Conservation (phyloP, 2,329 filamentous ascomycete genomes). For the Pestalotiopsis sp. region DNA sequence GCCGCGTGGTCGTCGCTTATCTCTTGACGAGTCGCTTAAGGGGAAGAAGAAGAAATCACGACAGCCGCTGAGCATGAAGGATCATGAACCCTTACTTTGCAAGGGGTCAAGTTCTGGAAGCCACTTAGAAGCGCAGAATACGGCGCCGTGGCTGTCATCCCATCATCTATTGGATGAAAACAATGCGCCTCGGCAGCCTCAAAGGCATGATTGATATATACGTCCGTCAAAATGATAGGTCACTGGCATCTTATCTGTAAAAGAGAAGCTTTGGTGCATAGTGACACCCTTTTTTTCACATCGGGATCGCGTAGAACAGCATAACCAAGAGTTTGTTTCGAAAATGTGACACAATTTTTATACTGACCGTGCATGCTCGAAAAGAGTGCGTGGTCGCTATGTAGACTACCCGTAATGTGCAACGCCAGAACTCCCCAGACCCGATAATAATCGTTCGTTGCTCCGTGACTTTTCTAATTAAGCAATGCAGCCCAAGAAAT, state of each 20-base stretch:
- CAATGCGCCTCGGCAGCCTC: not conserved
- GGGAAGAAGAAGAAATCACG: not conserved
- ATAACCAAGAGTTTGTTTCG: not conserved
- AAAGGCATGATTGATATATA: not conserved
- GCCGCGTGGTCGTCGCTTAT: too few relatives aligned
- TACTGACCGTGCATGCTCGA: not conserved
- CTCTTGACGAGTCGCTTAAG: not conserved
- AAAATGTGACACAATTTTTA: not conserved
- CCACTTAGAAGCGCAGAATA: not conserved
- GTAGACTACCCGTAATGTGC: not conserved
- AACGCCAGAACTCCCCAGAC: slow-evolving; percentile 4
- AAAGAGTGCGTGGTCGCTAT: not conserved
- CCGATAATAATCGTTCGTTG: not conserved
- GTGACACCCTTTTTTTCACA: not conserved
- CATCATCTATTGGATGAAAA: not conserved
- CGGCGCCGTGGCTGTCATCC: not conserved
- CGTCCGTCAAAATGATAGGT: not conserved
- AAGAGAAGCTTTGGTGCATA: not conserved
- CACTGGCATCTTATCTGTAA: not conserved
- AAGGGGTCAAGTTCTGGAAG: not conserved
- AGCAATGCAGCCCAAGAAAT: slow-evolving; percentile 18
- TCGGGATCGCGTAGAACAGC: not conserved
- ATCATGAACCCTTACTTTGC: not conserved
- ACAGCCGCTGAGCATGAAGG: not conserved
- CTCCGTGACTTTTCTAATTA: slow-evolving; percentile 14